phyloP scores from a whole-genome alignment of 1,139 yeast species.

The Protomyces arabidopsidicola region DNA sequence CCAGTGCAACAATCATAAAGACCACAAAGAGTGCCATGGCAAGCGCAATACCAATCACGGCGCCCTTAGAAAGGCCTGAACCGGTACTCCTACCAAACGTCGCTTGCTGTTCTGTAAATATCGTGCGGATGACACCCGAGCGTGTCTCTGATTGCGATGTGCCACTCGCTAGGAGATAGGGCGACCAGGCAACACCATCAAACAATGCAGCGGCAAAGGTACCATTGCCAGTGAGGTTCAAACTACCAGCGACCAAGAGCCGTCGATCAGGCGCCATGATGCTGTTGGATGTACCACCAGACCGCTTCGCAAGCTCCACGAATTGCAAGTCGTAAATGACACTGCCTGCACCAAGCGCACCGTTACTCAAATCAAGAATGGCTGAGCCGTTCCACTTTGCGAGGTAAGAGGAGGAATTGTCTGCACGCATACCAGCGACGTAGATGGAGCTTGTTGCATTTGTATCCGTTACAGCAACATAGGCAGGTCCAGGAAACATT shows the following conservation, averaged over 20 bases:
- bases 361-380: conserved; percentile 38
- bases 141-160: conserved; percentile 32
- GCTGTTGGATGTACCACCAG: conserved; percentile 39
- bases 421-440: conserved; percentile 48
- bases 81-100: conserved; percentile 30
- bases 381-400: conserved; percentile 39
- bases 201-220: conserved; percentile 61
- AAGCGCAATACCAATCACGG: conserved; percentile 78
- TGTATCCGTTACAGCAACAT: conserved; percentile 51
- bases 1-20: conserved; percentile 58
- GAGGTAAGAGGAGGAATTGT: conserved; percentile 37
- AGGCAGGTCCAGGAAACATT: conserved; percentile 45
- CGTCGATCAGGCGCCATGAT: conserved; percentile 48
- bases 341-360: conserved; percentile 38
- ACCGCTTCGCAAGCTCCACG: conserved; percentile 35
- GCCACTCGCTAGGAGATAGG: conserved; percentile 50
- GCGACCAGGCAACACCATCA: conserved; percentile 69
- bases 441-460: conserved; percentile 50
- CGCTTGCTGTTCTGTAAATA: conserved; percentile 31
- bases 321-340: conserved; percentile 39
- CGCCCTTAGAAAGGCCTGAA: conserved; percentile 51
- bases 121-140: conserved; percentile 36
- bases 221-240: conserved; percentile 54
- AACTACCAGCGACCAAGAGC: conserved; percentile 60
- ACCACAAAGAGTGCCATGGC: conserved; percentile 86